A percentile compares a stretch with the other conserved stretches of the same genome.
These are phyloP conservation scores for Apostasia ramifera DNA, from an alignment of 106 monocot genomes.

Conservation along the genomic window DNA sequence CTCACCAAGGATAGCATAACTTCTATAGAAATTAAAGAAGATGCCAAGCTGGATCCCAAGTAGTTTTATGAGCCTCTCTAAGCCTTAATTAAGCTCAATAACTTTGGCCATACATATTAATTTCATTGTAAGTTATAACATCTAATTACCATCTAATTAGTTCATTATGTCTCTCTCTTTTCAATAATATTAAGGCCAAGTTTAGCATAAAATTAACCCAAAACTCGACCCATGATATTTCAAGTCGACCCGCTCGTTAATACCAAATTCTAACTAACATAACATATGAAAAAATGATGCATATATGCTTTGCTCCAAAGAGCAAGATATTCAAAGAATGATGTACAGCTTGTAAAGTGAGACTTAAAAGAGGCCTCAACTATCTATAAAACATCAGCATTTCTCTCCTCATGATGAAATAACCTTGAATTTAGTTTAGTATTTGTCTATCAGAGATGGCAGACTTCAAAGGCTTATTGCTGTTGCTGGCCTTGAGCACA, in stretches of 20 bases:
- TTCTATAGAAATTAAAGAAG: conserved; percentile 5
- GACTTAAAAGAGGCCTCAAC: conserved; percentile 15
- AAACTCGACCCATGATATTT: too few relatives aligned
- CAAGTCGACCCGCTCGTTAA: too few relatives aligned
- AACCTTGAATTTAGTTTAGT: background rate
- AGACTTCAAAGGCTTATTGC: conserved; percentile 2
- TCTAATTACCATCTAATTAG: too few relatives aligned
- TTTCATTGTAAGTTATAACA: too few relatives aligned
- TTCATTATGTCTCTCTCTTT: too few relatives aligned
- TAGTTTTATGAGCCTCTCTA: background rate
- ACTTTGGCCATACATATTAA: too few relatives aligned
- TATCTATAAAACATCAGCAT: background rate
- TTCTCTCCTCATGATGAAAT: background rate
- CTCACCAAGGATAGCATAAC: conserved; percentile 38
- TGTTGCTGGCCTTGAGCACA: conserved; percentile 20
- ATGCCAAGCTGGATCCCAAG: background rate
- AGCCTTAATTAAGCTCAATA: background rate
- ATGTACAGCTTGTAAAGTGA: conserved; percentile 22
- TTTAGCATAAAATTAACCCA: too few relatives aligned
- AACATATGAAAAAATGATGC: background rate
- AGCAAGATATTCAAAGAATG: conserved; percentile 20
- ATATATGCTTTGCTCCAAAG: conserved; percentile 25
- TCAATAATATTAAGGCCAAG: too few relatives aligned
- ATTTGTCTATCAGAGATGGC: background rate
- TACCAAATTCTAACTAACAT: too few relatives aligned